Evolutionary conservation across 192 early-diverging fungal genomes (phyloP), one percentile per base, ranked within the genome.

Genomic region (Dissophora globulifera): DNA sequence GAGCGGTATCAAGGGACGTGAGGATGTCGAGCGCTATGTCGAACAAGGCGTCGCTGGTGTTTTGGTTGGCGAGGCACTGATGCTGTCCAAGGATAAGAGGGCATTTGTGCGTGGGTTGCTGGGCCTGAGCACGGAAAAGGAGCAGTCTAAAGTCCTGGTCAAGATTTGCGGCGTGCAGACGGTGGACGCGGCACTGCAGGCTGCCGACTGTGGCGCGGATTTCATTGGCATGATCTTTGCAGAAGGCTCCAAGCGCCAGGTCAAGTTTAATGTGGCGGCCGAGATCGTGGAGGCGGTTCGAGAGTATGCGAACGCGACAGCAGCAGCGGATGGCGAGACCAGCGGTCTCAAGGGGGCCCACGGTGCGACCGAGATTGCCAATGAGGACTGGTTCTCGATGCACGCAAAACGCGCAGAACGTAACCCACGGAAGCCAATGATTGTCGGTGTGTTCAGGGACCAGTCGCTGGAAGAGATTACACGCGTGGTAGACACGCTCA

Each of bases 151-250:
- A 48, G 62, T 79, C 1, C 55, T 93, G 19, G 94, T 95, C 65
- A 99, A 99, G 81, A 93, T 98, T 4, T 99, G 98, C 69, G 98
- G 96, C 16, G 83, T 99, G 16, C 88, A 83, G 20, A 92, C 88
- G 4, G 83, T 89, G 0, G 90, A 93, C 52, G 97, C 94, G 26
- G 96, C 96, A 3, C 64, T 91, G 10, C 81, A 78, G 29, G 94
- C 95, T 6, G 85, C 90, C 0, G 76, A 88, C 26, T 81, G 88
- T 0, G 94, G 95, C 0, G 95, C 95, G 6, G 92, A 98, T 70
- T 85, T 98, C 23, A 88, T 99, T 55, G 97, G 98, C 2, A 85
- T 99, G 67, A 98, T 98, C 47, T 97, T 98, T 86, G 96, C 93
- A 9, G 62, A 82, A 29, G 86, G 89, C 15, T 92, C 92, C 4